Base-by-base conservation (phyloP, 306 rosid species). In the Prosopis cineraria region DNA sequence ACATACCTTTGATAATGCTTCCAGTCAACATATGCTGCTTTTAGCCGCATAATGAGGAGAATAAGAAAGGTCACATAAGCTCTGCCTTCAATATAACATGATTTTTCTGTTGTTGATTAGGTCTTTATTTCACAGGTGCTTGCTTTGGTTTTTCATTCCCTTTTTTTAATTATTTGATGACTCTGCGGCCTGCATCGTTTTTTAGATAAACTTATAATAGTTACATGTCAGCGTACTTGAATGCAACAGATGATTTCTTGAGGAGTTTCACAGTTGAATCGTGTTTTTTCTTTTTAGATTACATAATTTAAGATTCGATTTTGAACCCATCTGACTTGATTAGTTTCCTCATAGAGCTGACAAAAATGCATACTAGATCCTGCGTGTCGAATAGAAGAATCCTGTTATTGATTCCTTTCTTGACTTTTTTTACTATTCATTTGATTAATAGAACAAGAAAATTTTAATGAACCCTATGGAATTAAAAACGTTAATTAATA, bases 81-180 rank as follows among this genome's bases (percentile, higher is more conserved):
- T 66, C 70, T 59, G 52, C 14, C 75, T 71, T 31, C 34, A 75
- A n/a, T 80, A 13, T 81, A 78, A 30, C 74, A 77, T 73, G 69
- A 27, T 68, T 47, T 71, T 74, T 63, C 47, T 22, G 70, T 66
- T 82, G 67, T 59, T 82, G 59, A 31, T 75, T 72, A 74, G 52
- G 69, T 56, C 82, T 55, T 65, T 34, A 14, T 45, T 85, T 82
- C 67, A 71, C 43, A 7, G 34, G 74, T 55, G 65, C 65, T 13
- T 70, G 48, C 25, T 78, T 70, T 12, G 0, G 7, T 27, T 58
- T 43, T 16, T 13, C 40, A 63, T 53, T 74, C 6, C 37, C 36
- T 30, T 67, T 59, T 29, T 85, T 40, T 48, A 67, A 68, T 82
- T 67, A 72, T 73, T 79, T 82, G 66, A 74, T 79, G 34, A 72